Evolutionary conservation across 1,139 yeast genomes (phyloP).

Genomic region (Blastobotrys petasosporus): DNA sequence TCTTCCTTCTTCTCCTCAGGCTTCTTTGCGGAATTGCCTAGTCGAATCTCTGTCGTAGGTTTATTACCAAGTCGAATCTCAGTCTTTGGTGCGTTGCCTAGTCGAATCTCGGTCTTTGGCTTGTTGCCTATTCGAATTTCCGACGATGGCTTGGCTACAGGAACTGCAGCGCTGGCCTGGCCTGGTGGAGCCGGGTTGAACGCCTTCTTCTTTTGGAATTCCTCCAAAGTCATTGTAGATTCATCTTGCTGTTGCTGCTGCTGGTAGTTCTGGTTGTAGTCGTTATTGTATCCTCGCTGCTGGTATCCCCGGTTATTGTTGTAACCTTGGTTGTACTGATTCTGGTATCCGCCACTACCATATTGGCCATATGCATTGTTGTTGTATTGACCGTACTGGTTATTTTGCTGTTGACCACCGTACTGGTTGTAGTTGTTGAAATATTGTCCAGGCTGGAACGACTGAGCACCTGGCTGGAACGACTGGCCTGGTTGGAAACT

Average conservation of each 20-base stretch:
- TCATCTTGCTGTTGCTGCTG: constrained; percentile 26
- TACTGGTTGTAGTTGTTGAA: constrained; percentile 41
- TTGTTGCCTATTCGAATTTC: constrained; percentile 18
- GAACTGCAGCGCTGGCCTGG: constrained; percentile 25
- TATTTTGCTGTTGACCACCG: constrained; percentile 24
- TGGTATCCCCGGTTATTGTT: constrained; percentile 30
- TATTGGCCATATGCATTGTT: constrained; percentile 19
- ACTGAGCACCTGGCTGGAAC: constrained; percentile 16
- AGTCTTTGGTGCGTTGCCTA: constrained; percentile 12
- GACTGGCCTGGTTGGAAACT: constrained; percentile 25
- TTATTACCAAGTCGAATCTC: constrained; percentile 14
- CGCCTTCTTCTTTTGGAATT: constrained; percentile 63
- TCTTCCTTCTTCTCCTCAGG: constrained; percentile 18
- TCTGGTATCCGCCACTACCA: constrained; percentile 25
- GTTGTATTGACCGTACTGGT: constrained; percentile 20
- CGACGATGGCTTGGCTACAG: neutral
- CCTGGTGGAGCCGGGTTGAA: constrained; percentile 25
- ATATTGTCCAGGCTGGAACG: constrained; percentile 26
- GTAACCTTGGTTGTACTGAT: constrained; percentile 26
- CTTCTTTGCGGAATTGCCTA: constrained; percentile 8
- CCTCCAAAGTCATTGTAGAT: constrained; percentile 76
- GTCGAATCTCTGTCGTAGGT: constrained; percentile 17
- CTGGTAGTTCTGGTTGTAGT: constrained; percentile 28
- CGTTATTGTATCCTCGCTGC: constrained; percentile 31
- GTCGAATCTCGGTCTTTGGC: constrained; percentile 15